A percentile compares a stretch with the other conserved stretches of the same genome.
phyloP scores from a whole-genome alignment of 345 rosid species.

The Eucalyptus guilfoylei region DNA sequence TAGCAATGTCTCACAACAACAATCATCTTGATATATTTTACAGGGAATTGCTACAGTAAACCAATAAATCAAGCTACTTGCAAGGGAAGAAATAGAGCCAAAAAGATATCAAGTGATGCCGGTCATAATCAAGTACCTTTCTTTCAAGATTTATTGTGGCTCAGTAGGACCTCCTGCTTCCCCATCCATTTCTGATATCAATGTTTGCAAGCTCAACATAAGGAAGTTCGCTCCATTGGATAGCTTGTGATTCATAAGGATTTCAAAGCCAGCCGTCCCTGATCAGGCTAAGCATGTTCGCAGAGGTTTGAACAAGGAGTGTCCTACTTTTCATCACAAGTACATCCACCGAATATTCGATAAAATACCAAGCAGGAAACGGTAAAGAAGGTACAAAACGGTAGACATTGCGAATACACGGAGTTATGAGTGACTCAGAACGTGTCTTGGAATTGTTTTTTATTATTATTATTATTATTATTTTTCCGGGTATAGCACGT shows the following conservation, averaged over 20 bases:
- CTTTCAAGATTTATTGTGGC: too few relatives aligned
- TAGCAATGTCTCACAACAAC: too few relatives aligned
- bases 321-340: background rate
- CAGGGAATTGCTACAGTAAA: too few relatives aligned
- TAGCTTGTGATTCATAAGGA: slow-evolving; percentile 33
- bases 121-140: too few relatives aligned
- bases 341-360: background rate
- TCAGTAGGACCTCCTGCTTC: too few relatives aligned
- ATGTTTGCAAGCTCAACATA: slow-evolving; percentile 3
- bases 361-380: background rate
- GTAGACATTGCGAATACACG: background rate
- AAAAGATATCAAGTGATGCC: too few relatives aligned
- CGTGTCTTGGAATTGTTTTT: background rate
- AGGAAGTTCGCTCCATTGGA: slow-evolving; percentile 43
- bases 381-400: background rate
- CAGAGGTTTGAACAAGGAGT: background rate
- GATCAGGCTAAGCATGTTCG: slow-evolving; percentile 30
- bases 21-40: too few relatives aligned
- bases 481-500: too few relatives aligned
- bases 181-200: too few relatives aligned
- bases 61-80: too few relatives aligned
- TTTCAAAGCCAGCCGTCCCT: slow-evolving; percentile 60
- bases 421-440: background rate
- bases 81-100: too few relatives aligned
- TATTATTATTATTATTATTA: too few relatives aligned